Percentiles rank a stretch among this genome's conserved stretches.
Evolutionary conservation across 2,329 filamentous ascomycete species (phyloP).

Genomic region (Colletotrichum musae): DNA sequence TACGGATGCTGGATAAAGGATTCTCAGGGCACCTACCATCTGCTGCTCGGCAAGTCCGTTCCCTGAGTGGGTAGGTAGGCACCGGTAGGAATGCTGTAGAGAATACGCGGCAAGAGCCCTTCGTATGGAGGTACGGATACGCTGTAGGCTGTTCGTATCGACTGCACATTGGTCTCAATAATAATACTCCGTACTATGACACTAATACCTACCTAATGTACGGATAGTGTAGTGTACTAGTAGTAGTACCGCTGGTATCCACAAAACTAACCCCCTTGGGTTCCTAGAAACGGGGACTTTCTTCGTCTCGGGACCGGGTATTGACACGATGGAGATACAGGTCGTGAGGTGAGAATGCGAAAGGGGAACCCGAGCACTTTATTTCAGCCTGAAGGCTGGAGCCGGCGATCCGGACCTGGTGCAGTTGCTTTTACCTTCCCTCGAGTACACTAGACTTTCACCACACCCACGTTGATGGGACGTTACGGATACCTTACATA

Average conservation of each 20-base stretch:
- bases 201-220: too few relatives aligned
- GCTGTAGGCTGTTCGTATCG: slow-evolving; percentile 15
- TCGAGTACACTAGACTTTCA: too few relatives aligned
- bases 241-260: slow-evolving; percentile 3
- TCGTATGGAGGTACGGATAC: slow-evolving; percentile 20
- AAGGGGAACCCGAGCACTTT: slow-evolving; percentile 23
- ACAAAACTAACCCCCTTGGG: slow-evolving; percentile 9
- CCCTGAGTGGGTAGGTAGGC: too few relatives aligned
- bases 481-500: too few relatives aligned
- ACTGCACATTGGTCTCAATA: not conserved
- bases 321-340: slow-evolving; percentile 34
- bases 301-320: slow-evolving; percentile 32
- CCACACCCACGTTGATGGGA: too few relatives aligned
- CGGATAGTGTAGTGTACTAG: too few relatives aligned
- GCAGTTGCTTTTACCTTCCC: too few relatives aligned
- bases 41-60: too few relatives aligned
- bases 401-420: slow-evolving; percentile 1
- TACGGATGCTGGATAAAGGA: too few relatives aligned
- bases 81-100: too few relatives aligned
- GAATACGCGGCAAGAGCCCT: too few relatives aligned
- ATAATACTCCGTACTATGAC: too few relatives aligned
- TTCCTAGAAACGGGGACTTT: not conserved
- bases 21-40: not conserved
- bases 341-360: slow-evolving; percentile 18
- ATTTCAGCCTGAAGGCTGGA: slow-evolving; percentile 22